Evolutionary conservation across 805 yeast genomes (phyloP), one percentile per base, ranked within the genome.

Genomic region (Alloascoidea africana): DNA sequence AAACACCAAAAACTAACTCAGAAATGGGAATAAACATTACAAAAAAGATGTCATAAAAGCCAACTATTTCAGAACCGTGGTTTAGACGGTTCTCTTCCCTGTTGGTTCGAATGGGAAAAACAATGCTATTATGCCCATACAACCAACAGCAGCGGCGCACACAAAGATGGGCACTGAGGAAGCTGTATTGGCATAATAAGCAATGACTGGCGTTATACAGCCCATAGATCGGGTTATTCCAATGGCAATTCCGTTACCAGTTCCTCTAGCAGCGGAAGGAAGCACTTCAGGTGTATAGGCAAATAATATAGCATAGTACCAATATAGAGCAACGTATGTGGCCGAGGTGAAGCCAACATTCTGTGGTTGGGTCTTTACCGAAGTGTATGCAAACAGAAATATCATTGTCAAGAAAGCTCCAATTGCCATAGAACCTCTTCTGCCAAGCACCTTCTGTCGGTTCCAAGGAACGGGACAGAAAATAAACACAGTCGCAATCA

Each of bases 251-350:
- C 79, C 77, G 33, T 68, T 67, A 35, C 77, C 82, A 1, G 82
- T 74, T 13, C 76, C 75, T 51, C 72, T 55, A 14, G 64, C 61
- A 37, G 58, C 52, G 0, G 70, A 55, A 32, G 76, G 76, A 52
- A 76, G 64, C 16, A 71, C 68, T 48, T 76, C 80, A 0, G 82
- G 83, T 2, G 81, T 73, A 48, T 72, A 74, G 3, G 81, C 82
- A 47, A 73, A 76, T 15, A 76, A 54, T 16, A 70, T 67, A 3
- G 75, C 78, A 49, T 70, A 74, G 48, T 70, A 70, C 39, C 72
- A 59, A 51, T 64, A 60, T 41, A 65, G 47, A 40, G 60, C 59
- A 49, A 65, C 53, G 42, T 68, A 71, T 14, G 77, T 70, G 27
- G 67, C 66, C 8, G 68, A 53, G 27, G 62, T 57, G 37, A 65